These are phyloP conservation scores for Beta vulgaris DNA, from an alignment of 148 eudicot species.

Conservation along the genomic window DNA sequence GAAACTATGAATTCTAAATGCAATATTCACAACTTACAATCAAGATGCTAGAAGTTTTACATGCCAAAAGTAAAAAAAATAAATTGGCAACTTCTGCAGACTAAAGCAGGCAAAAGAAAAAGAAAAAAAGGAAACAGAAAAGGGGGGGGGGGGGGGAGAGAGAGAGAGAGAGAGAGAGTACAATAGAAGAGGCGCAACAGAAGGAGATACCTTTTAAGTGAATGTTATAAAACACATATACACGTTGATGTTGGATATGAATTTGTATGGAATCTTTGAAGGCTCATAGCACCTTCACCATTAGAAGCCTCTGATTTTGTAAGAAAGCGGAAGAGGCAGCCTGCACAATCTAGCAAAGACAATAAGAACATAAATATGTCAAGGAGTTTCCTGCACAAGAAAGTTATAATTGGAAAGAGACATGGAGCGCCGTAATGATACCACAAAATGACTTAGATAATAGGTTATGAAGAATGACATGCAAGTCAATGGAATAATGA, in stretches of 20 bases:
- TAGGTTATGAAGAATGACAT: background rate
- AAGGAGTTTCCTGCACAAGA: background rate
- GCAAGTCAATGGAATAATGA: background rate
- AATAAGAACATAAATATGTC: background rate
- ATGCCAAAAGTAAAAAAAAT: slow-evolving; percentile 28
- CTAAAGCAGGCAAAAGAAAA: background rate
- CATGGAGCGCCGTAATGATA: background rate
- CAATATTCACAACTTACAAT: background rate
- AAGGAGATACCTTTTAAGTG: slow-evolving; percentile 15
- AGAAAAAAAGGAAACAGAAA: background rate
- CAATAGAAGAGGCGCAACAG: background rate
- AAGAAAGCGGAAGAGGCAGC: slow-evolving; percentile 12
- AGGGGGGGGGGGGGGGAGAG: background rate
- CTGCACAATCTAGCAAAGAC: slow-evolving; percentile 25
- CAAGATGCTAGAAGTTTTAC: slow-evolving; percentile 16
- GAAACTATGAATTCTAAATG: background rate
- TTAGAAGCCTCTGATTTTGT: slow-evolving; percentile 27
- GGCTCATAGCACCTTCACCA: slow-evolving; percentile 26
- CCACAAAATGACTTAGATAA: background rate
- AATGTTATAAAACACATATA: slow-evolving; percentile 18
- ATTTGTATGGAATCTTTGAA: background rate
- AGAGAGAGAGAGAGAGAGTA: too few relatives aligned
- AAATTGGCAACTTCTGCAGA: slow-evolving; percentile 23
- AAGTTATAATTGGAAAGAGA: background rate
- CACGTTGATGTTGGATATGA: slow-evolving; percentile 15